Percentiles rank a stretch among this genome's conserved stretches.
These are phyloP conservation scores for Flaveria robusta DNA, from an alignment of 129 eudicot genomes.

Conservation along the genomic window DNA sequence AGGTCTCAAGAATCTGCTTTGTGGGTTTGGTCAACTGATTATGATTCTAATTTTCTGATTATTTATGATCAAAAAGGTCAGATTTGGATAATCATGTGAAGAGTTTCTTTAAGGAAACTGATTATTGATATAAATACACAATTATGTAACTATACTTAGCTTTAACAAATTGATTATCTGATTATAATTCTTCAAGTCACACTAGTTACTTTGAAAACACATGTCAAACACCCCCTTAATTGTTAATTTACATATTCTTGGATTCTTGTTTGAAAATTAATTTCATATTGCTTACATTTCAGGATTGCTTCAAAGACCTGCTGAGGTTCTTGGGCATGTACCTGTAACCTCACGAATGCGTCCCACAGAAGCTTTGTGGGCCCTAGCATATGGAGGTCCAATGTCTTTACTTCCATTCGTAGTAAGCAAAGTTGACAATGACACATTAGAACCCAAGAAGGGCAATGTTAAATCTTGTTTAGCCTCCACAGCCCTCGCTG, in stretches of 20 bases:
- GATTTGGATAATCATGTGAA: not conserved
- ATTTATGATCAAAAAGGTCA: not conserved
- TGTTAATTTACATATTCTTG: not conserved
- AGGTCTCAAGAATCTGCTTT: not conserved
- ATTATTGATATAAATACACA: too few species aligned
- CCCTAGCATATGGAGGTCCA: conserved; percentile 93
- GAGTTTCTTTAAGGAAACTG: too few species aligned
- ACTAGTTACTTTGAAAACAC: not conserved
- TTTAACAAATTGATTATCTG: not conserved
- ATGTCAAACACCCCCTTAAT: not conserved
- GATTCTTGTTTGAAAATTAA: conserved; percentile 8
- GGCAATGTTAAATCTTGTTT: conserved; percentile 59
- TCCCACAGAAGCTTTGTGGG: conserved; percentile 91
- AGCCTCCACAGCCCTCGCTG: conserved; percentile 71
- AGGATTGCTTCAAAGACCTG: conserved; percentile 87
- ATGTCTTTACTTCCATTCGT: conserved; percentile 83
- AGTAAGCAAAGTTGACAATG: conserved; percentile 63
- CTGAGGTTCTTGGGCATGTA: conserved; percentile 92
- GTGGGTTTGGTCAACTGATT: not conserved
- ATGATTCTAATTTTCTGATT: not conserved
- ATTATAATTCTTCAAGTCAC: not conserved
- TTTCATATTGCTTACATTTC: conserved; percentile 27
- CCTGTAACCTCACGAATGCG: conserved; percentile 87
- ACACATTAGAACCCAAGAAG: conserved; percentile 69
- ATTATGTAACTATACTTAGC: not conserved